Conservation (phyloP, 805 yeast genomes). For the Hagleromyces aurorensis region DNA sequence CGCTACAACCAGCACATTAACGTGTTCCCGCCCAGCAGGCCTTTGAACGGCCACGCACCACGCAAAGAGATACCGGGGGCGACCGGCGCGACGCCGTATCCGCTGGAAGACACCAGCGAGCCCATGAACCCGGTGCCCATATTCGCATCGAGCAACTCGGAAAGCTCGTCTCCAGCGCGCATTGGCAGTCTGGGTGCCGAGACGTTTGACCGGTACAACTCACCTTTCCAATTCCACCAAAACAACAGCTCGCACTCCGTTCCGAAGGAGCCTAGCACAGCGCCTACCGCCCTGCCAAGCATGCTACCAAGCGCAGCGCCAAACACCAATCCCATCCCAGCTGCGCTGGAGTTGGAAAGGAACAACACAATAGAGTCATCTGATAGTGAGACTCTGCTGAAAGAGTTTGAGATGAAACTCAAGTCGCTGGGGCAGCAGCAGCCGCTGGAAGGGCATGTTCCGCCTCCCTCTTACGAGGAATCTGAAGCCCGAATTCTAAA, state of each 20-base stretch:
- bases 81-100: constrained; percentile 8
- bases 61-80: constrained; percentile 1
- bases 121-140: constrained; percentile 13
- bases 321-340: too few relatives aligned
- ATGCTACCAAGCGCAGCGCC: too few relatives aligned
- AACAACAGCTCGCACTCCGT: constrained; percentile 1
- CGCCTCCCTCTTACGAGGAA: constrained; percentile 20
- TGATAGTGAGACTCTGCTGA: constrained; percentile 6
- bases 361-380: too few relatives aligned
- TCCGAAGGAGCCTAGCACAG: constrained; percentile 3
- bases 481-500: constrained; percentile 12
- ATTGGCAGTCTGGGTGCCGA: constrained; percentile 1
- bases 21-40: constrained; percentile 16
- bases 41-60: constrained; percentile 1
- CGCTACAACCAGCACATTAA: constrained; percentile 20
- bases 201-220: constrained; percentile 10
- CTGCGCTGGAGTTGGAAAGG: too few relatives aligned
- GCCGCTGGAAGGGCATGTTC: constrained; percentile 5
- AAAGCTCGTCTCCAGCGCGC: background rate
- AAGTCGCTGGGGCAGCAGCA: too few relatives aligned
- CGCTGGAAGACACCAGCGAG: constrained; percentile 16
- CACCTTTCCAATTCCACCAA: constrained; percentile 13
- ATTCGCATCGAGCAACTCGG: constrained; percentile 4
- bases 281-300: too few relatives aligned
- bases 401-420: too few relatives aligned